A percentile compares a stretch with the other conserved stretches of the same genome.
These are phyloP conservation scores for Mycotypha africana DNA, from an alignment of 371 early-diverging fungal genomes.

Conservation along the genomic window DNA sequence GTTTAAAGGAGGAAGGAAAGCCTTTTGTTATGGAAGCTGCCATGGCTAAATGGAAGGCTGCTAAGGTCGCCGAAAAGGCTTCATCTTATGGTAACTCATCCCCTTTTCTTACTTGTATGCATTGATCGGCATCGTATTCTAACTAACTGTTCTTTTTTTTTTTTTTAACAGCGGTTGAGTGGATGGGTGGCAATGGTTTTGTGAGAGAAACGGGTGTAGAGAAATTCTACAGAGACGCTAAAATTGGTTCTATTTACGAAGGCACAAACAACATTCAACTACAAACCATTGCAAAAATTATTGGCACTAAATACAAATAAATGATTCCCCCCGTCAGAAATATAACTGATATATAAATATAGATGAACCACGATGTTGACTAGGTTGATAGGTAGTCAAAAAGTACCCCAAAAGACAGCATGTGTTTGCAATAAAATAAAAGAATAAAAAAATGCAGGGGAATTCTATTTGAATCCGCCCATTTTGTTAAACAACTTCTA, in stretches of 20 bases:
- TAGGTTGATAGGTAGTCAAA: too few relatives aligned
- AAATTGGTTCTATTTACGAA: constrained; percentile 87
- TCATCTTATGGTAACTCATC: too few relatives aligned
- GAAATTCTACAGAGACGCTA: constrained; percentile 96
- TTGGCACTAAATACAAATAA: constrained; percentile 63
- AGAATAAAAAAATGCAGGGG: not conserved
- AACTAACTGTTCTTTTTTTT: too few relatives aligned
- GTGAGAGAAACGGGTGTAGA: constrained; percentile 74
- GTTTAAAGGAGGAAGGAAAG: constrained; percentile 91
- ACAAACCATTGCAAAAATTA: constrained; percentile 91
- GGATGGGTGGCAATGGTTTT: constrained; percentile 97
- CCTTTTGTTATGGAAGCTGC: constrained; percentile 93
- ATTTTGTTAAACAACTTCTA: constrained; percentile 52
- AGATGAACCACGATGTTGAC: too few relatives aligned
- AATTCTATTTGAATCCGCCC: not conserved
- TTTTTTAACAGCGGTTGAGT: too few relatives aligned
- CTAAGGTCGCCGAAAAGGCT: constrained; percentile 92
- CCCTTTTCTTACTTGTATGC: too few relatives aligned
- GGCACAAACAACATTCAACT: constrained; percentile 96
- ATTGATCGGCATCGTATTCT: too few relatives aligned
- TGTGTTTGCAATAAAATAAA: not conserved
- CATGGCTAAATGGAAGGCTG: constrained; percentile 94
- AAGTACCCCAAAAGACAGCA: too few relatives aligned
- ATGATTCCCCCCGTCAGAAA: too few relatives aligned
- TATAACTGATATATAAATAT: too few relatives aligned